phyloP scores from a whole-genome alignment of 805 yeast species.

The Kluyveromyces siamensis region DNA sequence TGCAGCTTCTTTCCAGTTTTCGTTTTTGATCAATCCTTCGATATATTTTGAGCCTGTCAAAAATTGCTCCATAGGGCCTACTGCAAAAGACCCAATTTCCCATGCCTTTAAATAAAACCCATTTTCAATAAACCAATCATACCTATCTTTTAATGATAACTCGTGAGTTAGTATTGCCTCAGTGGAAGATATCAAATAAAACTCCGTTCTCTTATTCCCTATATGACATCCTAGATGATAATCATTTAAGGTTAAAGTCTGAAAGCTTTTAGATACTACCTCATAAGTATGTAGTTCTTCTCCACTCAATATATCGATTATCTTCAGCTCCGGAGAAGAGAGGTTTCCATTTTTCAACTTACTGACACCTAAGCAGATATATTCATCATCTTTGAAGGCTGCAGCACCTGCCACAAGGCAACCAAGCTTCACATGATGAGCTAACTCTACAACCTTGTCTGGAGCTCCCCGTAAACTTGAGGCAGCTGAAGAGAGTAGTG shows the following conservation, averaged over 20 bases:
- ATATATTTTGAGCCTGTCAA: conserved; percentile 52
- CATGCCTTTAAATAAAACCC: conserved; percentile 61
- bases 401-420: conserved; percentile 66
- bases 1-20: conserved; percentile 50
- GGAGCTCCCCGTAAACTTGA: conserved; percentile 39
- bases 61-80: conserved; percentile 41
- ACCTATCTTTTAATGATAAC: conserved; percentile 58
- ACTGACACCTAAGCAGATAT: conserved; percentile 35
- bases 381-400: conserved; percentile 61
- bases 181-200: conserved; percentile 66
- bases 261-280: conserved; percentile 49
- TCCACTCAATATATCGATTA: conserved; percentile 56
- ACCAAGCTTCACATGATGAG: conserved; percentile 32
- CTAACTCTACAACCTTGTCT: conserved; percentile 33
- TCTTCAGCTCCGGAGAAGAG: conserved; percentile 62
- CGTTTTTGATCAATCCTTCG: conserved; percentile 16
- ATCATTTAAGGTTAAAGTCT: conserved; percentile 68
- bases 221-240: conserved; percentile 54
- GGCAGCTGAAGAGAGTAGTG: conserved; percentile 32
- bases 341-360: conserved; percentile 24
- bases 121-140: conserved; percentile 59
- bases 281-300: conserved; percentile 75
- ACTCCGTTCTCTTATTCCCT: conserved; percentile 35
- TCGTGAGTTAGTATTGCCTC: conserved; percentile 76
- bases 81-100: conserved; percentile 57